Conservation (phyloP, 345 rosid species). For the Hibiscus trionum region DNA sequence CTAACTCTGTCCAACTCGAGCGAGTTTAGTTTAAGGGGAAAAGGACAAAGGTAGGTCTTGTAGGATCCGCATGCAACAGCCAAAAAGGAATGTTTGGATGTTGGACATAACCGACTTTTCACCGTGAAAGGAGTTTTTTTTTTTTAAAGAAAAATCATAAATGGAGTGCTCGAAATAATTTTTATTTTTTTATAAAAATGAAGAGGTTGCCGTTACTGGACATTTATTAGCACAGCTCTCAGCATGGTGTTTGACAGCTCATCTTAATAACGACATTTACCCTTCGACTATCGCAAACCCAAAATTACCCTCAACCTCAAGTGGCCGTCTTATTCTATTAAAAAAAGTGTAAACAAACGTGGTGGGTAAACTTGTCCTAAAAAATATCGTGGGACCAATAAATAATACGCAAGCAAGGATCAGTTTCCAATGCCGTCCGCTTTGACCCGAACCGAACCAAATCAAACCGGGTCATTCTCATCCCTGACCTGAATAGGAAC, state of each 20-base stretch:
- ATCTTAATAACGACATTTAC: conserved; percentile 25
- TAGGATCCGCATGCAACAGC: conserved; percentile 1
- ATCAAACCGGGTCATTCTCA: conserved; percentile 13
- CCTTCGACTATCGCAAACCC: neutral
- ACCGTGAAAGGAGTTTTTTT: neutral
- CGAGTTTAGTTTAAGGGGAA: neutral
- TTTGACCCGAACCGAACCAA: conserved; percentile 19
- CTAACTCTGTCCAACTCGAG: conserved; percentile 17
- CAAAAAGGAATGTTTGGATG: neutral
- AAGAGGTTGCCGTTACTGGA: conserved; percentile 11
- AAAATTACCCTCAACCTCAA: conserved; percentile 20
- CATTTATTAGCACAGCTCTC: conserved; percentile 29
- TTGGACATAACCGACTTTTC: conserved; percentile 21
- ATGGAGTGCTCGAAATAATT: neutral
- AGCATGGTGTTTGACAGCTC: conserved; percentile 49
- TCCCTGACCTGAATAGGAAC: conserved; percentile 1
- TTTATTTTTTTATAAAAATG: neutral
- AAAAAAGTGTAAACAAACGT: neutral
- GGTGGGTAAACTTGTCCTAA: conserved; percentile 32
- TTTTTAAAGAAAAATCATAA: neutral
- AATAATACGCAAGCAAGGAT: conserved; percentile 24
- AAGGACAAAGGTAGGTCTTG: neutral
- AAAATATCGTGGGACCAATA: conserved; percentile 6
- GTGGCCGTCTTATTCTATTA: too few species aligned
- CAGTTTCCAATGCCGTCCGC: conserved; percentile 10